Base-by-base conservation (phyloP, 1,284 basidiomycete species). In the Psilocybe mexicana region DNA sequence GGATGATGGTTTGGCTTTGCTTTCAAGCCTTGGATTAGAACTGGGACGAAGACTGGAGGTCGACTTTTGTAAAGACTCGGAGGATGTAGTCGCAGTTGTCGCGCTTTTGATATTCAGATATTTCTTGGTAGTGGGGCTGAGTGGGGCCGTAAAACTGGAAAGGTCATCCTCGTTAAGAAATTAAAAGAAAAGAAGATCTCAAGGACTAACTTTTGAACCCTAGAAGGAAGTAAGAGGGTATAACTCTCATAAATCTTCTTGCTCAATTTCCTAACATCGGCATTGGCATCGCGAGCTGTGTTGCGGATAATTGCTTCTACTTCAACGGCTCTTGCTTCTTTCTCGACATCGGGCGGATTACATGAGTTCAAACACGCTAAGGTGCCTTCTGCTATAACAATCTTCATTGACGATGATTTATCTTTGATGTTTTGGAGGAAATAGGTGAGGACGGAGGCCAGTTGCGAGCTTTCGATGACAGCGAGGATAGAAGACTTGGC, bases 191-290 rank as follows among this genome's bases (percentile, higher is more conserved):
- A 14, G 11, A 18, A 12, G 23, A n/a, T 26, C 25, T 45, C 12
- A 45, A 6, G 18, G 6, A 78, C 85, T 35, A 69, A 92, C 92
- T 72, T 80, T 10, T 86, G 81, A 0, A 93, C 79, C 50, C 91
- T 79, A 25, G 72, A 69, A 0, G 91, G 90, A 54, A 93, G 78
- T 44, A 92, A 71, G 6, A 83, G 73, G 61, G 84, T 84, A 70
- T 94, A 94, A 0, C 87, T 87, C 56, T 87, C 86, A 69, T 92
- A 94, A 12, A 92, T 76, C 65, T 85, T 81, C 68, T 85, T 83
- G 57, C 84, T 83, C 14, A 83, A 72, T 67, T 86, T 88, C 61
- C 93, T 77, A 23, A 93, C 82, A 58, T 92, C 91, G 11, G 86
- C 84, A 67, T 82, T 91, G n/a, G 89, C 81, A 71, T 94, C 92